Percentiles rank a stretch among this genome's conserved stretches.
phyloP scores from a whole-genome alignment of 2,329 filamentous ascomycete species.

The Pseudocercospora fijiensis region DNA sequence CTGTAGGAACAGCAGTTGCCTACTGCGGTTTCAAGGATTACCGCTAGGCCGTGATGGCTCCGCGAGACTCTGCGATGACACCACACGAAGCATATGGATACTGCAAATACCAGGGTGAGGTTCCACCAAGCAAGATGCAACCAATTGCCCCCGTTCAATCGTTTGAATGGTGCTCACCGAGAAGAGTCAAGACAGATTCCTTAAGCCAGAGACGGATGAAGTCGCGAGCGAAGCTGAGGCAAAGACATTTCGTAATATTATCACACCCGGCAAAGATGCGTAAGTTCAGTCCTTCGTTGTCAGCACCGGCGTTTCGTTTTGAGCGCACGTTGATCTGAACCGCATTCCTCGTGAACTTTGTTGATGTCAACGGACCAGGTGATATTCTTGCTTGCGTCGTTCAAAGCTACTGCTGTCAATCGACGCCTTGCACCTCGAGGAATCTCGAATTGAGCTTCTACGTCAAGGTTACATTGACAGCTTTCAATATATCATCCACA shows the following conservation, averaged over 20 bases:
- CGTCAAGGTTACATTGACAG: slow-evolving; percentile 25
- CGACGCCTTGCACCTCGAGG: neutral
- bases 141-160: neutral
- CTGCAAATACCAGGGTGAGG: neutral
- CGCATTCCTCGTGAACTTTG: neutral
- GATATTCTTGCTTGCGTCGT: neutral
- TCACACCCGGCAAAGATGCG: neutral
- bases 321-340: neutral
- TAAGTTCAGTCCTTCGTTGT: neutral
- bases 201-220: neutral
- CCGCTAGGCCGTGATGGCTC: neutral
- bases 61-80: neutral
- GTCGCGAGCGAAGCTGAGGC: neutral
- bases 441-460: neutral
- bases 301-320: neutral
- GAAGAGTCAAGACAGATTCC: neutral
- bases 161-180: neutral
- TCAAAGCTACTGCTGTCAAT: neutral
- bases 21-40: neutral
- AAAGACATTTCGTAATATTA: neutral
- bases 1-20: neutral
- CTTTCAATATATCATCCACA: slow-evolving; percentile 64
- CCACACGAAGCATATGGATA: neutral
- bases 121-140: neutral
- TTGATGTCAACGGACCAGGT: neutral